Conservation (phyloP, 805 yeast species). For the Cyberlindnera maritima region DNA sequence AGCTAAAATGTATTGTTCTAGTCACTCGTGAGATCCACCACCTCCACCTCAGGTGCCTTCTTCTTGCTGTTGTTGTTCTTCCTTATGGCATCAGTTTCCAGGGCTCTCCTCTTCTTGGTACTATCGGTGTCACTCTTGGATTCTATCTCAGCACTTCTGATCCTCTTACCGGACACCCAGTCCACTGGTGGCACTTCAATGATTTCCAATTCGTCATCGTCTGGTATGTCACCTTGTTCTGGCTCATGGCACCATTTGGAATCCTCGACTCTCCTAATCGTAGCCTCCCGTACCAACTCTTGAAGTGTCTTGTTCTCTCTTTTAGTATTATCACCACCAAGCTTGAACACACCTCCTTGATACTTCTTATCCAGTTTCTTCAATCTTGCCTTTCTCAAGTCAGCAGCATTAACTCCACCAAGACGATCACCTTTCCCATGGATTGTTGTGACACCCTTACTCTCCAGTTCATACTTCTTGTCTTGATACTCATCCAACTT, state of each 20-base stretch:
- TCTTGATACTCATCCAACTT: constrained; percentile 54
- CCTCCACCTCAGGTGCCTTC: background rate
- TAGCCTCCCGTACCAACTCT: constrained; percentile 54
- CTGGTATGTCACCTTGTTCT: constrained; percentile 36
- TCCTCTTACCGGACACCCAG: constrained; percentile 1
- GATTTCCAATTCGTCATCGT: constrained; percentile 41
- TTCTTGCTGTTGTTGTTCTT: background rate
- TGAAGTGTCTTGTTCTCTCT: constrained; percentile 30
- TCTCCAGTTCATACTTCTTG: constrained; percentile 37
- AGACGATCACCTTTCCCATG: constrained; percentile 16
- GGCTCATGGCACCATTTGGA: constrained; percentile 43
- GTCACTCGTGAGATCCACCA: constrained; percentile 12
- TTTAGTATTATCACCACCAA: constrained; percentile 5
- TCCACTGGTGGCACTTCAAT: constrained; percentile 15
- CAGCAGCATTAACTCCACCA: constrained; percentile 28
- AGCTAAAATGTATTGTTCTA: too few relatives aligned
- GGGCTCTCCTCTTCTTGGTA: background rate
- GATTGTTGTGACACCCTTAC: constrained; percentile 30
- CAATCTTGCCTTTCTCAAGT: constrained; percentile 38
- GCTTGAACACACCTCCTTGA: constrained; percentile 16
- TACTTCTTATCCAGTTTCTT: constrained; percentile 34
- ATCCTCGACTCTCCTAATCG: constrained; percentile 57
- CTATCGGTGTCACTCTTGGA: background rate
- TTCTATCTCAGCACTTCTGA: background rate
- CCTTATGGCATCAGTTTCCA: background rate